phyloP scores from a whole-genome alignment of 2,329 filamentous ascomycete species.

The Fusarium circinatum region DNA sequence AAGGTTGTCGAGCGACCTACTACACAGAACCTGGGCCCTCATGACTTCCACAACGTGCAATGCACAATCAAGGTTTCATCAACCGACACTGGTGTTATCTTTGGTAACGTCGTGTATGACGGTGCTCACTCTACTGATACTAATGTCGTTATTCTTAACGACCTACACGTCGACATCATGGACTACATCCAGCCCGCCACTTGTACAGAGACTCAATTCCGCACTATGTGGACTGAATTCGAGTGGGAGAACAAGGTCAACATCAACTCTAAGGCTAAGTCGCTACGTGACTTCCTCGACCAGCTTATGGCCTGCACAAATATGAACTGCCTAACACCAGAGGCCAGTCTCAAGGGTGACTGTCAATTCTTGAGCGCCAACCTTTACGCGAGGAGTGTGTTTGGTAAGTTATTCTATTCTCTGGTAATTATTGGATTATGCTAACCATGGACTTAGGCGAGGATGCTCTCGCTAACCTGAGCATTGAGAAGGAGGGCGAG shows the following conservation, averaged over 20 bases:
- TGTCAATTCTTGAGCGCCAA: constrained; percentile 99
- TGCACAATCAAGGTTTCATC: constrained; percentile 99
- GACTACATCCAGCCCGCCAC: constrained; percentile 98
- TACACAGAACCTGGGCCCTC: constrained; percentile 92
- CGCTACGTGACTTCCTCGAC: constrained; percentile 88
- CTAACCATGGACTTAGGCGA: constrained; percentile 72
- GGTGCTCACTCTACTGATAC: constrained; percentile 91
- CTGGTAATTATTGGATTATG: not conserved
- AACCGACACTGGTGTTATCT: constrained; percentile 98
- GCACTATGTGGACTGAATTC: constrained; percentile 99
- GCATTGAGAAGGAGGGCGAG: constrained; percentile 96
- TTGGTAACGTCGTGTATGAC: constrained; percentile 98
- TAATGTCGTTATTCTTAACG: constrained; percentile 97
- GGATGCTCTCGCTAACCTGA: constrained; percentile 96
- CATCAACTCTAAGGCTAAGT: constrained; percentile 97
- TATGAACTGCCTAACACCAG: constrained; percentile 97
- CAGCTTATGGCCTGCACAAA: constrained; percentile 98
- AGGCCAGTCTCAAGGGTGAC: constrained; percentile 95
- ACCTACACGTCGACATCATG: constrained; percentile 99
- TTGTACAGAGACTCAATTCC: constrained; percentile 97
- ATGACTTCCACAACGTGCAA: constrained; percentile 98
- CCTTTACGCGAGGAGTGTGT: constrained; percentile 94
- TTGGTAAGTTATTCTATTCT: constrained; percentile 75
- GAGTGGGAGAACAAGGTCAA: constrained; percentile 99
- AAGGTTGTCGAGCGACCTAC: constrained; percentile 98